Conservation (phyloP, 2,329 filamentous ascomycete species). For the Pyrenochaeta sp. region DNA sequence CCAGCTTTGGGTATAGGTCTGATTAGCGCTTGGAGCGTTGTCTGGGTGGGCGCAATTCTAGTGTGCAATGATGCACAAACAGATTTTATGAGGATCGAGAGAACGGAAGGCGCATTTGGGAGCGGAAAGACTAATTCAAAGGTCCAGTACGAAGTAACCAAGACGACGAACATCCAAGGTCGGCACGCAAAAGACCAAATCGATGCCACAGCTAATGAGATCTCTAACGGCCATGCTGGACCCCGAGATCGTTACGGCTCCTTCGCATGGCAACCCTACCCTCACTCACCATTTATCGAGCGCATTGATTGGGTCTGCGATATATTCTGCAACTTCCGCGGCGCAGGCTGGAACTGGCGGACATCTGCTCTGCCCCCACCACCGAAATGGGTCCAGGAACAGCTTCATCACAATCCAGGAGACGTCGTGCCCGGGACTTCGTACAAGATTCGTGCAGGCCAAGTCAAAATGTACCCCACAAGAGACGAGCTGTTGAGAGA, state of each 20-base stretch:
- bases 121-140: constrained; percentile 2
- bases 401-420: constrained; percentile 44
- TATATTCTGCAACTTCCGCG: constrained; percentile 66
- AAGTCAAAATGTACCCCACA: constrained; percentile 49
- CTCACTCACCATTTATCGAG: constrained; percentile 56
- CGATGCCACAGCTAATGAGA: constrained; percentile 5
- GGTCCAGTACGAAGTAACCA: constrained; percentile 2
- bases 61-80: constrained; percentile 64
- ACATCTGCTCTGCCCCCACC: constrained; percentile 58
- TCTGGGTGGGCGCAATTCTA: constrained; percentile 63
- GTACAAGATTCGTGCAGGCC: constrained; percentile 37
- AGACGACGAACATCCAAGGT: background rate
- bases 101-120: constrained; percentile 39
- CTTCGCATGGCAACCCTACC: constrained; percentile 65
- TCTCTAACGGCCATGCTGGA: constrained; percentile 29
- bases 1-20: constrained; percentile 65
- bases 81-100: constrained; percentile 66
- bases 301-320: constrained; percentile 67
- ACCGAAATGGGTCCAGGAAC: constrained; percentile 51
- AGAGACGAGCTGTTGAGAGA: constrained; percentile 44
- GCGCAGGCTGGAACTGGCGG: constrained; percentile 68
- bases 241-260: constrained; percentile 43
- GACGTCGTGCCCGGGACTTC: constrained; percentile 25
- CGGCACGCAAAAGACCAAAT: background rate
- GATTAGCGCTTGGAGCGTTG: constrained; percentile 61